phyloP scores from a whole-genome alignment of 176 grass and related monocot species.

The Elymus sibiricus region DNA sequence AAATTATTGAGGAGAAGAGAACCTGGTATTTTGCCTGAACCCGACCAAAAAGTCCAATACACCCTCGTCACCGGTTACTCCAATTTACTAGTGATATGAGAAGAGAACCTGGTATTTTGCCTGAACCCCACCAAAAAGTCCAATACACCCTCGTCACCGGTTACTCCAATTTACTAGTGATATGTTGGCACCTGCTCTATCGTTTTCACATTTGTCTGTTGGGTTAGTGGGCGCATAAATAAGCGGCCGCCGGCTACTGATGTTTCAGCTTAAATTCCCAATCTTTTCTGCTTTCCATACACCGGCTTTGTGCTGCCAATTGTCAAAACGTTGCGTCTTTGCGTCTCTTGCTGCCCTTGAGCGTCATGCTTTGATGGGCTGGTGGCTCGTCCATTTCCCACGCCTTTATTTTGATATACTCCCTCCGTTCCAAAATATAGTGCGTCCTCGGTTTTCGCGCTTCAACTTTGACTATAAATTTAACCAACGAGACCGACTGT shows the following conservation, averaged over 20 bases:
- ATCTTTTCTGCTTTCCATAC: background rate
- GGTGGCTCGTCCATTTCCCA: background rate
- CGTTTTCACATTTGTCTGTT: background rate
- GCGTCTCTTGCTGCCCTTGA: background rate
- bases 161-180: background rate
- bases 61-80: background rate
- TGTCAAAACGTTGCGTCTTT: background rate
- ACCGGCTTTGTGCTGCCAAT: too few relatives aligned
- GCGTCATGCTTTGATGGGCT: background rate
- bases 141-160: background rate
- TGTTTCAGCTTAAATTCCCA: background rate
- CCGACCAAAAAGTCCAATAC: background rate
- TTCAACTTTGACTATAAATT: too few relatives aligned
- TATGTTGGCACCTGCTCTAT: background rate
- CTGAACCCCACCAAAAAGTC: background rate
- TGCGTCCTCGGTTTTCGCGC: too few relatives aligned
- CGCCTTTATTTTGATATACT: background rate
- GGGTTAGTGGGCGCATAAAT: background rate
- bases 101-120: background rate
- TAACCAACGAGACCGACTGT: too few relatives aligned
- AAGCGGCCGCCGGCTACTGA: background rate
- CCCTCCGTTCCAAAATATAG: too few relatives aligned
- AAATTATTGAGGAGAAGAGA: background rate
- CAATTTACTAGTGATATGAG: background rate
- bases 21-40: background rate